A percentile compares a stretch with the other conserved stretches of the same genome.
These are phyloP conservation scores for Trichoderma lentiforme DNA, from an alignment of 2,329 filamentous ascomycete genomes.

Conservation along the genomic window DNA sequence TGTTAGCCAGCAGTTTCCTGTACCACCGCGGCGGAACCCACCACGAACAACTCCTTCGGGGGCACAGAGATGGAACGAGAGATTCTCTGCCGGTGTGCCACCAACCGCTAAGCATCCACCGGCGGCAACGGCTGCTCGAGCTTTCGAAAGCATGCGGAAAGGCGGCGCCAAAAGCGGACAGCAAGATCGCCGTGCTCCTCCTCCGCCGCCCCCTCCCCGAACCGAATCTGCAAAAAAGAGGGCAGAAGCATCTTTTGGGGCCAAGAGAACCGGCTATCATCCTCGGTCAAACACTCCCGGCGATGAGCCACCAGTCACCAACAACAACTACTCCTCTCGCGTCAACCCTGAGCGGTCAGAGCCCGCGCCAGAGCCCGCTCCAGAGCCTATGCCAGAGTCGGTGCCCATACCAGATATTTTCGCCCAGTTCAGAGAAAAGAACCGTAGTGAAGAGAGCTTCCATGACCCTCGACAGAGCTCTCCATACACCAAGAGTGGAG, in stretches of 20 bases:
- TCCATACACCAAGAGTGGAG: constrained; percentile 53
- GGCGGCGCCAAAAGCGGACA: constrained; percentile 28
- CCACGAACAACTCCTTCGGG: constrained; percentile 35
- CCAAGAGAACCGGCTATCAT: constrained; percentile 47
- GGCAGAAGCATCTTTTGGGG: constrained; percentile 54
- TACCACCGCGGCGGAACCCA: constrained; percentile 44
- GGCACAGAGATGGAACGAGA: constrained; percentile 44
- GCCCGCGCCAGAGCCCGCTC: constrained; percentile 42
- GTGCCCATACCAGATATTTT: constrained; percentile 43
- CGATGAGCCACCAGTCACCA: constrained; percentile 52
- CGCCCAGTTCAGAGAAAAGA: constrained; percentile 41
- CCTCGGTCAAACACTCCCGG: constrained; percentile 46
- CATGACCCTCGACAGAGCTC: constrained; percentile 53
- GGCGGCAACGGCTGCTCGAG: constrained; percentile 40
- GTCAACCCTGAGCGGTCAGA: constrained; percentile 26
- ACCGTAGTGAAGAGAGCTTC: constrained; percentile 30
- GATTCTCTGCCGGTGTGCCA: constrained; percentile 41
- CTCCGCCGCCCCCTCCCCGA: constrained; percentile 39
- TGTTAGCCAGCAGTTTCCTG: constrained; percentile 46
- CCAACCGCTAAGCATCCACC: constrained; percentile 42
- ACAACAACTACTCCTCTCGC: constrained; percentile 48
- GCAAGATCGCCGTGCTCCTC: constrained; percentile 28
- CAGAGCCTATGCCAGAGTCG: neutral
- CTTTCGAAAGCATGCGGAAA: constrained; percentile 45
- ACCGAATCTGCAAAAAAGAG: constrained; percentile 53